phyloP scores from a whole-genome alignment of 129 eudicot genomes.

The Arctium lappa region DNA sequence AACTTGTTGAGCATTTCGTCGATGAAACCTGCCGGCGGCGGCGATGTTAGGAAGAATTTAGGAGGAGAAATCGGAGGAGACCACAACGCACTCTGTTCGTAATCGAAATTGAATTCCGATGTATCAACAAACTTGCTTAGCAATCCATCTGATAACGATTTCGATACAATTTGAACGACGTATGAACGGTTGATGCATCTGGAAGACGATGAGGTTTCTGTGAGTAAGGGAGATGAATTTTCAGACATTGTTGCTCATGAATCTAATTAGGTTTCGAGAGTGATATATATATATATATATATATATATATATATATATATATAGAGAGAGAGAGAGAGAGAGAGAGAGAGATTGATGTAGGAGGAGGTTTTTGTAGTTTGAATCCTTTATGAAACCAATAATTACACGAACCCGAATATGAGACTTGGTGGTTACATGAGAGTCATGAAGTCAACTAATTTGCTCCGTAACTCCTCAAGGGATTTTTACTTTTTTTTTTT shows the following conservation, averaged over 20 bases:
- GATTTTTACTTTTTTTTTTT: too few species aligned
- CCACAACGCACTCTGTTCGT: constrained; percentile 54
- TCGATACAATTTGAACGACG: constrained; percentile 44
- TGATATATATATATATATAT: too few species aligned
- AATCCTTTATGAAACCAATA: neutral
- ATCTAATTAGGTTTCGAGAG: neutral
- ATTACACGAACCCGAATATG: neutral
- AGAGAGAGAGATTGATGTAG: neutral
- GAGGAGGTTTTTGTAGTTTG: neutral
- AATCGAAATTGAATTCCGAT: constrained; percentile 40
- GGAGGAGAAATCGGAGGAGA: constrained; percentile 53
- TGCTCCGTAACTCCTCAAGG: too few species aligned
- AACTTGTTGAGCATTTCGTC: constrained; percentile 30
- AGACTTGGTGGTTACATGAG: neutral
- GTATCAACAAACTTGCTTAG: constrained; percentile 54
- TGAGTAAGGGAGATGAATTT: constrained; percentile 23
- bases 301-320: too few species aligned
- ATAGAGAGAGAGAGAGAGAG: neutral
- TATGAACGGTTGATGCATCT: constrained; percentile 11
- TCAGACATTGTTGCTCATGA: constrained; percentile 32
- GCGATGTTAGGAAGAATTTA: constrained; percentile 33
- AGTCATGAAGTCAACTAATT: neutral
- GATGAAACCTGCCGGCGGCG: constrained; percentile 28
- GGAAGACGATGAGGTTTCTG: constrained; percentile 18
- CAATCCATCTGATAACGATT: constrained; percentile 53